Conservation (phyloP, 352 stramenopile genomes). For the Phytophthora ohioensis region DNA sequence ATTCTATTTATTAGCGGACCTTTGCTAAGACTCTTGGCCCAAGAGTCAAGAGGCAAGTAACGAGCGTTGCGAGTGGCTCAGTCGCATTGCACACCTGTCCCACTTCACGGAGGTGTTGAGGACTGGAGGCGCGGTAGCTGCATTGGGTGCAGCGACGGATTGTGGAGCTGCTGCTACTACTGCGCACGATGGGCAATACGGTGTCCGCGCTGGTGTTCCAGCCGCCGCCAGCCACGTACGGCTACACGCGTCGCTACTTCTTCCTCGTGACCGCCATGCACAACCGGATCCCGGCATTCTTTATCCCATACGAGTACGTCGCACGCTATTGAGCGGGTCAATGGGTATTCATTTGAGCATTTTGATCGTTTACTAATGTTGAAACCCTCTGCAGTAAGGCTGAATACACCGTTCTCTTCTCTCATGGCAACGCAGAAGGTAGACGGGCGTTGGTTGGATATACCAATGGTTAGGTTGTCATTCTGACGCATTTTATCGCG, state of each 20-base stretch:
- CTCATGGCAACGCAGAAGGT: constrained; percentile 97
- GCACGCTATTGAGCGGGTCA: not conserved
- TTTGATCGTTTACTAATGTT: constrained; percentile 25
- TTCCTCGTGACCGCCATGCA: constrained; percentile 92
- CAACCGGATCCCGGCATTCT: constrained; percentile 95
- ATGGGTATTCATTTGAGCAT: constrained; percentile 3
- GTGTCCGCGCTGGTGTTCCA: constrained; percentile 92
- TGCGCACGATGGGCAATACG: constrained; percentile 70
- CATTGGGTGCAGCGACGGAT: not conserved
- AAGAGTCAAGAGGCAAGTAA: constrained; percentile 18
- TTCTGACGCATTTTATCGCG: not conserved
- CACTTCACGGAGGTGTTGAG: not conserved
- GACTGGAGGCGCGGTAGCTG: constrained; percentile 1
- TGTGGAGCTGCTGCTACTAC: not conserved
- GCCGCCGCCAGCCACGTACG: constrained; percentile 80
- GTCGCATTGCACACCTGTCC: not conserved
- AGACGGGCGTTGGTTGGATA: not conserved
- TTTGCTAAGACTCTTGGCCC: not conserved
- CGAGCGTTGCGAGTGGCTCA: constrained; percentile 12
- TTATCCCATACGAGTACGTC: constrained; percentile 91
- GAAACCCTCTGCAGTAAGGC: constrained; percentile 68
- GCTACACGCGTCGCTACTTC: constrained; percentile 90
- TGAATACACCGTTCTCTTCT: constrained; percentile 96
- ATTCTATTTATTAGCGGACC: constrained; percentile 40
- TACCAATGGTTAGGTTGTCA: not conserved